Evolutionary conservation across 1,284 basidiomycete species (phyloP).

Genomic region (Trichosporon coremiiforme): DNA sequence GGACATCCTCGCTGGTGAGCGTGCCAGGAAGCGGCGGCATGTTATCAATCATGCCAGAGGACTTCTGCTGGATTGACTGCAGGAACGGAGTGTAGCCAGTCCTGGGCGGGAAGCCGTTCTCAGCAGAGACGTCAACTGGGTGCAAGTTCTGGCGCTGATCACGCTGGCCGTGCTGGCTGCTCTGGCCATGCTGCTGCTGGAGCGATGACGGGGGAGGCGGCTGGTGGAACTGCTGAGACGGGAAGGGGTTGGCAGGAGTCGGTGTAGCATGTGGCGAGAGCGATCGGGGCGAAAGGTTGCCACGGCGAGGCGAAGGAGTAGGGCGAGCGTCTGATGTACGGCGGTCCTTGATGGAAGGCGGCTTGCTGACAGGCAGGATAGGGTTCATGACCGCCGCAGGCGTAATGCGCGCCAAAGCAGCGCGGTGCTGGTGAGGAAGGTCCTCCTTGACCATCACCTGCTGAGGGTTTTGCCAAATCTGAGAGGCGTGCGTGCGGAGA

Average conservation of each 20-base stretch:
- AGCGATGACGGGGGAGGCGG: neutral
- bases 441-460: conserved; percentile 73
- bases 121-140: neutral
- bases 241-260: conserved; percentile 9
- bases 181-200: neutral
- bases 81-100: conserved; percentile 67
- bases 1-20: conserved; percentile 82
- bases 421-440: conserved; percentile 51
- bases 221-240: neutral
- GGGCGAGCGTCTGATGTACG: conserved; percentile 5
- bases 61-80: conserved; percentile 62
- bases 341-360: conserved; percentile 20
- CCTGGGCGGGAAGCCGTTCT: conserved; percentile 13
- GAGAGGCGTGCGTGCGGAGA: conserved; percentile 92
- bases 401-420: conserved; percentile 57
- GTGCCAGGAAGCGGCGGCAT: conserved; percentile 61
- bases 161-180: neutral
- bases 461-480: conserved; percentile 99
- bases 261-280: conserved; percentile 7
- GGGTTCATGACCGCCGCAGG: conserved; percentile 58
- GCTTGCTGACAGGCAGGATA: conserved; percentile 44
- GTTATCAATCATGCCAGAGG: conserved; percentile 48
- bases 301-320: conserved; percentile 6
- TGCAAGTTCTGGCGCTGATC: no score
- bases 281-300: neutral